A percentile compares a stretch with the other conserved stretches of the same genome.
phyloP scores from a whole-genome alignment of 1,284 basidiomycete genomes.

The Anthracocystis walkeri region DNA sequence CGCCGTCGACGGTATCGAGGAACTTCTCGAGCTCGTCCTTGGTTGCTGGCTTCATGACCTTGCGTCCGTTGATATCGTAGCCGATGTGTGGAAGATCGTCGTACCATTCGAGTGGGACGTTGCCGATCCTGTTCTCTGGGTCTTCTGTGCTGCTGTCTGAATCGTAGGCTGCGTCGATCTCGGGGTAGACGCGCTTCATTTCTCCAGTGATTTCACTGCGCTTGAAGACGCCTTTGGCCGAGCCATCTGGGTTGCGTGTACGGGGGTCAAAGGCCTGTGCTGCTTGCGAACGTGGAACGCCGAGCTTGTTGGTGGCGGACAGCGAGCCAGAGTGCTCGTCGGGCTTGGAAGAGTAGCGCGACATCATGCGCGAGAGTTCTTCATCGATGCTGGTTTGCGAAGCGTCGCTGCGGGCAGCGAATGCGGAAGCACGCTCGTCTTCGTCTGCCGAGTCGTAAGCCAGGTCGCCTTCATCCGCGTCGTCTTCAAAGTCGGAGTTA shows the following conservation, averaged over 20 bases:
- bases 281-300: constrained; percentile 63
- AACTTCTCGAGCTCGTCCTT: constrained; percentile 99
- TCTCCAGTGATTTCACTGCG: constrained; percentile 86
- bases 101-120: constrained; percentile 98
- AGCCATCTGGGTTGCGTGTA: constrained; percentile 71
- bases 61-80: constrained; percentile 94
- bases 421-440: constrained; percentile 51
- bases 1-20: constrained; percentile 86
- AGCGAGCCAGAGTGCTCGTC: constrained; percentile 63
- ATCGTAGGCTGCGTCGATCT: constrained; percentile 95
- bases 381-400: constrained; percentile 54
- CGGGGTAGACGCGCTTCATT: constrained; percentile 86
- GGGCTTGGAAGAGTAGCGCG: constrained; percentile 69
- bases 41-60: constrained; percentile 90
- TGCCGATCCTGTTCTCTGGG: constrained; percentile 90
- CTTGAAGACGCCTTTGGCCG: constrained; percentile 70
- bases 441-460: constrained; percentile 59
- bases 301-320: constrained; percentile 62
- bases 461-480: constrained; percentile 32
- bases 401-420: constrained; percentile 45
- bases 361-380: constrained; percentile 63
- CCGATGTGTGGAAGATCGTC: constrained; percentile 99
- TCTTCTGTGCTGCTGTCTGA: constrained; percentile 97
- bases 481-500: constrained; percentile 32
- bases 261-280: constrained; percentile 76